Conservation (phyloP, 768 basidiomycete genomes). For the Coprinellus aureogranulatus region DNA sequence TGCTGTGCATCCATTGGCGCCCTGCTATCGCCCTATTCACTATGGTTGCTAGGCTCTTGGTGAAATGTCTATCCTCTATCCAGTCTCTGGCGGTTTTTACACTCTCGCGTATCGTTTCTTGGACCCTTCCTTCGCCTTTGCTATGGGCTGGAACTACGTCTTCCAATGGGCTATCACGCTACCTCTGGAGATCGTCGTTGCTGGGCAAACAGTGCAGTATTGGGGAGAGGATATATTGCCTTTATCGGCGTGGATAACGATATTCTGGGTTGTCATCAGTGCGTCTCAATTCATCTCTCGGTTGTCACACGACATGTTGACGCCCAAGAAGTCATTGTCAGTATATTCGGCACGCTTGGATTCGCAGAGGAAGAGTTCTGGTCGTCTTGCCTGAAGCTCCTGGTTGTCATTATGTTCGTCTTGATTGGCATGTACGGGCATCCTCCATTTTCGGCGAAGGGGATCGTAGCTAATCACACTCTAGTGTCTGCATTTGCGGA, state of each 20-base stretch:
- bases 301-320: no score
- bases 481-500: constrained; percentile 40
- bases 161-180: constrained; percentile 46
- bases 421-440: constrained; percentile 17
- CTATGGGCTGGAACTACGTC: constrained; percentile 52
- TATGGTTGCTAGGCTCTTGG: constrained; percentile 51
- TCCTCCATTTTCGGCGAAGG: neutral
- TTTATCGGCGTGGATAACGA: constrained; percentile 44
- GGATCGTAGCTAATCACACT: constrained; percentile 38
- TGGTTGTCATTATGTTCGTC: constrained; percentile 45
- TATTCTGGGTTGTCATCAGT: constrained; percentile 44
- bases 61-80: constrained; percentile 49
- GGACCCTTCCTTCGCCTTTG: constrained; percentile 47
- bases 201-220: constrained; percentile 42
- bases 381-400: constrained; percentile 48
- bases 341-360: constrained; percentile 44
- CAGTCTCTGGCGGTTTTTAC: constrained; percentile 50
- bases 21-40: no score
- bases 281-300: constrained; percentile 27
- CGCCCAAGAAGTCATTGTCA: constrained; percentile 29
- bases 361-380: constrained; percentile 51
- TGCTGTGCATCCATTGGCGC: no score
- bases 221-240: constrained; percentile 38
- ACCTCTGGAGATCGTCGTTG: constrained; percentile 46
- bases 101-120: constrained; percentile 45